Evolutionary conservation across 257 asterid species (phyloP), one percentile per base, ranked within the genome.

Genomic region (Ehretia macrophylla): DNA sequence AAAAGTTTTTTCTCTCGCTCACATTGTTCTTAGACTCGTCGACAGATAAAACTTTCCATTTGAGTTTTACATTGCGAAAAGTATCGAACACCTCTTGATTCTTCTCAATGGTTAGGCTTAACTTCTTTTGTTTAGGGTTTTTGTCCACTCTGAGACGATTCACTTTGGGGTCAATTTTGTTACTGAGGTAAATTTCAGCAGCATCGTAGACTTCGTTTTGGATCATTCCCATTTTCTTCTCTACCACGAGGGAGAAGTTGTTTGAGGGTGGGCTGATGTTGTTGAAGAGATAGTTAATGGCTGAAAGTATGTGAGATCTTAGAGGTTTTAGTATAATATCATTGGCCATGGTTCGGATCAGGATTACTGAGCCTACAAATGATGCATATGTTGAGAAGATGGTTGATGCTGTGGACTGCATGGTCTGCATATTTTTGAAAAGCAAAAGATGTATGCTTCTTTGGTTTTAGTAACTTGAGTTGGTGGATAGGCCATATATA

Each of bases 61-160:
- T 17, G 8, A 64, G 54, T 17, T 54, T 42, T 21, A 55, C 12
- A 5, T 22, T 39, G 1, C 35, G 13, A 45, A 53, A 64, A 11
- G 9, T 42, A 55, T 64, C 69, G 8, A n/a, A 39, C 14, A 64
- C 32, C 18, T 55, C 37, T 45, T 54, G 62, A 14, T 40, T 23
- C 38, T 64, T 45, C 10, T 58, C 54, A 45, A 64, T 40, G 35
- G 16, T 27, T 14, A 55, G 1, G 6, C 50, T 14, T 10, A 52
- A 10, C 12, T 53, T 16, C 45, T 50, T 5, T 23, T 64, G 55
- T 4, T 47, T 27, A 0, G 69, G 55, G 22, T 23, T 39, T 55
- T 64, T 64, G 35, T 32, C 38, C 0, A 64, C 39, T 21, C 54
- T 64, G 14, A 64, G 69, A n/a, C 54, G 39, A 20, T 64, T 47